A percentile compares a stretch with the other conserved stretches of the same genome.
Conservation (phyloP, 345 rosid genomes). For the Pistacia atlantica region DNA sequence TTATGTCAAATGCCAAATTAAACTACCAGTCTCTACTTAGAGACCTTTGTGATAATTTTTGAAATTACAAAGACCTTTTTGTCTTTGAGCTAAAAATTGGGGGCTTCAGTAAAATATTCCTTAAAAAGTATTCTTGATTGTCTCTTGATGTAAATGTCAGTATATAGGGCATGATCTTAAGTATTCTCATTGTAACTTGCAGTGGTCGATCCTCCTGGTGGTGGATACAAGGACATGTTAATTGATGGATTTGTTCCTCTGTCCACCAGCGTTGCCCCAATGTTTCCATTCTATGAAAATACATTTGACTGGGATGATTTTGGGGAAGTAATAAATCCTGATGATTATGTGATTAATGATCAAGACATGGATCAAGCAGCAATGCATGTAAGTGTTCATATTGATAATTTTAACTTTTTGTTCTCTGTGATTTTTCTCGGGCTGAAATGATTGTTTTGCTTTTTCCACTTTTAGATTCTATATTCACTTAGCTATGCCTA, state of each 20-base stretch:
- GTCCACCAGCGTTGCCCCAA: conserved; percentile 79
- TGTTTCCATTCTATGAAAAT: conserved; percentile 90
- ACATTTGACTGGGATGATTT: conserved; percentile 92
- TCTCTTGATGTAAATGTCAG: conserved; percentile 8
- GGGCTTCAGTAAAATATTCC: neutral
- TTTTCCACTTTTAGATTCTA: too few species aligned
- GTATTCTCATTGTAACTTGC: conserved; percentile 29
- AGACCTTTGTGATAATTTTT: too few species aligned
- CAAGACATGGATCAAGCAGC: conserved; percentile 76
- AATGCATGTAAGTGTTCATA: conserved; percentile 56
- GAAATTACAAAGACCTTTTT: too few species aligned
- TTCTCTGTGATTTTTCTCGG: conserved; percentile 12
- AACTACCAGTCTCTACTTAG: too few species aligned
- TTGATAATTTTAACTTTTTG: conserved; percentile 16
- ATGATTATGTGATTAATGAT: conserved; percentile 88
- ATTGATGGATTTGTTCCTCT: conserved; percentile 95
- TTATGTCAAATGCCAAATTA: too few species aligned
- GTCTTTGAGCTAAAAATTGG: too few species aligned
- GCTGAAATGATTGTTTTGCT: neutral
- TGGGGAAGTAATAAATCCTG: conserved; percentile 97
- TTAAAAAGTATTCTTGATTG: neutral
- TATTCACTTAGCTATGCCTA: neutral
- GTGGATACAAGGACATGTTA: conserved; percentile 68
- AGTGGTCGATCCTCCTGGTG: conserved; percentile 59
- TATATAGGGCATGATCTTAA: conserved; percentile 9